These are phyloP conservation scores for Monilinia vaccinii-corymbosi DNA, from an alignment of 2,329 filamentous ascomycete species.

Conservation along the genomic window DNA sequence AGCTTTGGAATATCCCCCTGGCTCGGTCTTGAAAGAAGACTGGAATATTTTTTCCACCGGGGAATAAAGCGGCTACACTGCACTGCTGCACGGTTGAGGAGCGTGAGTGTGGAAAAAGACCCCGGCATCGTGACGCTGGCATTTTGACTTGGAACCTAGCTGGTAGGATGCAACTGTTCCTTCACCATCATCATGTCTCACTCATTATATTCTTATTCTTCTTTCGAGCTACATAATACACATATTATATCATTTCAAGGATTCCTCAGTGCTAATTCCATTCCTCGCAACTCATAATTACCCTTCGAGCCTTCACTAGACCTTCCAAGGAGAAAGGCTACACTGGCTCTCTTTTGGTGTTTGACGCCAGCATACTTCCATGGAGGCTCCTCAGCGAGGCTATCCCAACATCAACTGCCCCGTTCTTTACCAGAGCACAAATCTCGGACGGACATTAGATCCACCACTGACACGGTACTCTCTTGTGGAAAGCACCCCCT, in stretches of 20 bases:
- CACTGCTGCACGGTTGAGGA: slow-evolving; percentile 6
- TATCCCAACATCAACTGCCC: slow-evolving; percentile 5
- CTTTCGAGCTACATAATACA: background rate
- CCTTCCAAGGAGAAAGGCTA: background rate
- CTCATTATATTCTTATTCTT: background rate
- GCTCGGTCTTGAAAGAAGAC: slow-evolving; percentile 7
- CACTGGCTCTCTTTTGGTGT: background rate
- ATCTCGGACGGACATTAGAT: slow-evolving; percentile 9
- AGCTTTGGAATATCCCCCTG: slow-evolving; percentile 8
- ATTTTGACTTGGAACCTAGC: slow-evolving; percentile 1
- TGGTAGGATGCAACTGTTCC: slow-evolving; percentile 6
- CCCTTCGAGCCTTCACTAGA: slow-evolving; percentile 3
- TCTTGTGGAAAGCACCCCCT: slow-evolving; percentile 5
- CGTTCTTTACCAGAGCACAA: slow-evolving; percentile 9
- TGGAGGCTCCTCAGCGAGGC: slow-evolving; percentile 4
- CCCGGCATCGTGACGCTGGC: slow-evolving; percentile 2
- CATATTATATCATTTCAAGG: background rate
- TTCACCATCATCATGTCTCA: background rate
- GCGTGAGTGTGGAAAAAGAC: background rate
- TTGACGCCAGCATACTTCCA: slow-evolving; percentile 3
- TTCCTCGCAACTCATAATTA: background rate
- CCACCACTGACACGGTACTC: slow-evolving; percentile 3
- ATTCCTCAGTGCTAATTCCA: background rate
- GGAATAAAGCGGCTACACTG: slow-evolving; percentile 8
- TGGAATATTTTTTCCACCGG: slow-evolving; percentile 11